Percentiles rank a stretch among this genome's conserved stretches.
These are phyloP conservation scores for Lactifluus echinatus DNA, from an alignment of 768 basidiomycete species.

Conservation along the genomic window DNA sequence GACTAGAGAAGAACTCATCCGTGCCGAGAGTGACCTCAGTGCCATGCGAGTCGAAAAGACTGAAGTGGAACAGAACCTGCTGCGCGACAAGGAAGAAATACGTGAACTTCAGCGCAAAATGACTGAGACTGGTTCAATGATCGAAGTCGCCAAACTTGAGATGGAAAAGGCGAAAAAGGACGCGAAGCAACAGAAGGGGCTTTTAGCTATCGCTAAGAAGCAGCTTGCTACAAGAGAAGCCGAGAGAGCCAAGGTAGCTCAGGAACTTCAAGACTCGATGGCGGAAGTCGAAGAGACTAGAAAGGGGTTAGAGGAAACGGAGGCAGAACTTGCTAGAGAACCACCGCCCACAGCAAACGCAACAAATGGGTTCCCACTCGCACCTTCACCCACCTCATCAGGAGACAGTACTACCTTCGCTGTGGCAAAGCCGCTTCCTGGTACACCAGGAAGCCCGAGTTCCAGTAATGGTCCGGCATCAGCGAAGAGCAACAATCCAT, in stretches of 20 bases:
- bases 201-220: conserved; percentile 90
- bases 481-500: conserved; percentile 84
- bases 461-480: conserved; percentile 37
- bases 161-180: conserved; percentile 89
- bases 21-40: conserved; percentile 86
- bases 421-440: conserved; percentile 62
- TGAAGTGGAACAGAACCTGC: conserved; percentile 77
- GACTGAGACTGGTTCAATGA: conserved; percentile 69
- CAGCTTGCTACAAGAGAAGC: conserved; percentile 81
- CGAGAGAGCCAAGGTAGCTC: conserved; percentile 58
- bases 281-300: conserved; percentile 43
- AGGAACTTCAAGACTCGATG: conserved; percentile 62
- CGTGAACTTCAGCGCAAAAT: conserved; percentile 78
- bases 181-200: conserved; percentile 91
- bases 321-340: conserved; percentile 39
- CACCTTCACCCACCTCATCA: conserved; percentile 31
- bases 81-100: conserved; percentile 93
- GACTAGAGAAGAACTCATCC: conserved; percentile 69
- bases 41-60: conserved; percentile 83
- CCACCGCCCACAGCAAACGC: conserved; percentile 21
- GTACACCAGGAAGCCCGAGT: conserved; percentile 46
- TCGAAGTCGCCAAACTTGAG: conserved; percentile 57
- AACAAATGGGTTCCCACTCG: conserved; percentile 23
- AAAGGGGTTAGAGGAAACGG: conserved; percentile 48
- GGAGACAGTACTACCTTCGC: conserved; percentile 47